A percentile compares a stretch with the other conserved stretches of the same genome.
These are phyloP conservation scores for Hyphopichia homilentoma DNA, from an alignment of 805 yeast species.

Conservation along the genomic window DNA sequence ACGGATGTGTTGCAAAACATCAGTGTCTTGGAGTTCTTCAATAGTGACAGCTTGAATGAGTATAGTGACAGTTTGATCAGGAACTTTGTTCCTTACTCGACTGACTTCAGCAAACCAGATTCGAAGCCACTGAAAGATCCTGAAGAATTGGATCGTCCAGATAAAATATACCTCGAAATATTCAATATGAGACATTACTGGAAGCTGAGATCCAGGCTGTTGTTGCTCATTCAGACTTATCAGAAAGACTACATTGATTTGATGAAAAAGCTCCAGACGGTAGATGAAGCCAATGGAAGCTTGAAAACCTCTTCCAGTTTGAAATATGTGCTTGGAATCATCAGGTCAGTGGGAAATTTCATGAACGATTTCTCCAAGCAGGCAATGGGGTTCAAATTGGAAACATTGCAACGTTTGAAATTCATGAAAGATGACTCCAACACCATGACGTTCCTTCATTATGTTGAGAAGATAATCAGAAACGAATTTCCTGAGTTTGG, in stretches of 20 bases:
- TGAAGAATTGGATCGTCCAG: conserved; percentile 78
- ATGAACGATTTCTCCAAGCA: conserved; percentile 94
- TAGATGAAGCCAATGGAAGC: conserved; percentile 72
- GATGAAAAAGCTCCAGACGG: conserved; percentile 56
- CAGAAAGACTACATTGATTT: conserved; percentile 78
- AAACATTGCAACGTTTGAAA: conserved; percentile 83
- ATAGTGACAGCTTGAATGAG: conserved; percentile 70
- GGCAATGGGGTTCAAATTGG: conserved; percentile 87
- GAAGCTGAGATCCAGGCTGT: conserved; percentile 86
- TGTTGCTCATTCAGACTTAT: conserved; percentile 63
- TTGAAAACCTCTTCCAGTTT: conserved; percentile 65
- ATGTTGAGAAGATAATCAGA: conserved; percentile 86
- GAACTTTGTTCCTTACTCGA: conserved; percentile 75
- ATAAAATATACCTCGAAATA: conserved; percentile 75
- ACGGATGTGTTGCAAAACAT: conserved; percentile 62
- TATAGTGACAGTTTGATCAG: conserved; percentile 67
- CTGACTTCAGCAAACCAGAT: conserved; percentile 54
- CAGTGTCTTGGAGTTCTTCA: conserved; percentile 81
- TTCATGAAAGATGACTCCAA: conserved; percentile 89
- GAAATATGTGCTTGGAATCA: conserved; percentile 73
- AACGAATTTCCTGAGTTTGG: conserved; percentile 77
- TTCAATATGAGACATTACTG: conserved; percentile 86
- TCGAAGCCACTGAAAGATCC: conserved; percentile 61
- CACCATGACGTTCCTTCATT: conserved; percentile 84
- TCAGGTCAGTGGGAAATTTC: conserved; percentile 88